A percentile compares a stretch with the other conserved stretches of the same genome.
These are phyloP conservation scores for Syzygium malaccense DNA, from an alignment of 441 rosid species.

Conservation along the genomic window DNA sequence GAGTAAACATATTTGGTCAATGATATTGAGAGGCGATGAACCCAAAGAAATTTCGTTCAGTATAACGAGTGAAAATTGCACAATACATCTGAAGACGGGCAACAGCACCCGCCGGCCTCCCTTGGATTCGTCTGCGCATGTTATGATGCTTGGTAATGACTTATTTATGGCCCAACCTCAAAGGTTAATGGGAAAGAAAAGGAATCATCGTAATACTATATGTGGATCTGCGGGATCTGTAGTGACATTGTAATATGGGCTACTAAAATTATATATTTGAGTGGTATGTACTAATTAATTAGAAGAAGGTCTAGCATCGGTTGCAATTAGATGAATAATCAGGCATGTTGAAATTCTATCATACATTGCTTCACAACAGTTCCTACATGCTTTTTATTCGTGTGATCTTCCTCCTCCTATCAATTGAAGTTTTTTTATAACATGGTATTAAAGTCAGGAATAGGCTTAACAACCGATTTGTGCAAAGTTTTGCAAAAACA, in stretches of 20 bases:
- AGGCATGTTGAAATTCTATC: background rate
- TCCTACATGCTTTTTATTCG: background rate
- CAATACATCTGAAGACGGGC: background rate
- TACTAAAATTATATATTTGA: background rate
- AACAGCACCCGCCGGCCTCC: background rate
- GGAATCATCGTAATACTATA: background rate
- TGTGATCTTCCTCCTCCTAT: background rate
- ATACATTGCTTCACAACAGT: background rate
- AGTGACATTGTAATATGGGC: background rate
- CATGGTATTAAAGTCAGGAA: background rate
- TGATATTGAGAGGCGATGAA: background rate
- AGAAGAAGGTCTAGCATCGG: background rate
- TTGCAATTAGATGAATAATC: background rate
- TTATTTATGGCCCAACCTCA: background rate
- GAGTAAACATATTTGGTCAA: background rate
- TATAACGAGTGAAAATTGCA: background rate
- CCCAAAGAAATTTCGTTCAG: background rate
- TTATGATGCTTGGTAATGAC: background rate
- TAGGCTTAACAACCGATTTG: too few relatives aligned
- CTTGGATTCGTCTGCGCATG: background rate
- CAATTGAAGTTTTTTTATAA: background rate
- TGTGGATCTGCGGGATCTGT: background rate
- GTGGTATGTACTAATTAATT: background rate
- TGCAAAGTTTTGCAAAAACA: background rate
- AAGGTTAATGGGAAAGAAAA: background rate